phyloP scores from a whole-genome alignment of 2,329 filamentous ascomycete species.

The Colletotrichum sp. region DNA sequence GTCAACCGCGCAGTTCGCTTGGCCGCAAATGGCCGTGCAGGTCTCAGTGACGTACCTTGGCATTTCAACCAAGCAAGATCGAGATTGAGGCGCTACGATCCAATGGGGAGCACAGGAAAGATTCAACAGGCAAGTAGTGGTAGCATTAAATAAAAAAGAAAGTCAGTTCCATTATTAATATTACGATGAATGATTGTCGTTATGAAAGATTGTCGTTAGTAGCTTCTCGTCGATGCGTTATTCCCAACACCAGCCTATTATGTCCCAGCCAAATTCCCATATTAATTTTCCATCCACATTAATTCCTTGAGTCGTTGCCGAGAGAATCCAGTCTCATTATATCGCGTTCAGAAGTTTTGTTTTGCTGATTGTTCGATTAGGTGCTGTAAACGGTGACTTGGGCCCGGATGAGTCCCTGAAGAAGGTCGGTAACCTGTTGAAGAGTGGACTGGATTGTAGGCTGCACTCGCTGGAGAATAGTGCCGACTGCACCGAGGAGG shows the following conservation, averaged over 20 bases:
- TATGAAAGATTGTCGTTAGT: neutral
- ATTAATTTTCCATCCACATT: neutral
- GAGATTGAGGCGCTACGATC: neutral
- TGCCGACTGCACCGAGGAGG: neutral
- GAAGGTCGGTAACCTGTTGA: neutral
- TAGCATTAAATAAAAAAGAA: neutral
- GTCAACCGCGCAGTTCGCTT: neutral
- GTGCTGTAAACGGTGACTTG: no score
- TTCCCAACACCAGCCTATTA: neutral
- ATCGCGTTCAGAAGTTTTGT: neutral
- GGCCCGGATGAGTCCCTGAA: neutral
- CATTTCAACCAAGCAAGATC: neutral
- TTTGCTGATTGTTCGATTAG: neutral
- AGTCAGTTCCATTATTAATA: neutral
- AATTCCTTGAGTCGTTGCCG: neutral
- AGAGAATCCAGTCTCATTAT: neutral
- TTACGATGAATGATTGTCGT: neutral
- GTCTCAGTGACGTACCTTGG: neutral
- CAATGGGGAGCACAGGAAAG: neutral
- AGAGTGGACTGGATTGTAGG: neutral
- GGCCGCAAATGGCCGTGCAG: neutral
- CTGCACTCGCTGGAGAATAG: neutral
- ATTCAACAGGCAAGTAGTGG: neutral
- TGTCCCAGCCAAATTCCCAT: neutral
- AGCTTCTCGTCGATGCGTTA: neutral